Evolutionary conservation across 495 filamentous ascomycete genomes (phyloP).

Genomic region (Penicillium steckii): DNA sequence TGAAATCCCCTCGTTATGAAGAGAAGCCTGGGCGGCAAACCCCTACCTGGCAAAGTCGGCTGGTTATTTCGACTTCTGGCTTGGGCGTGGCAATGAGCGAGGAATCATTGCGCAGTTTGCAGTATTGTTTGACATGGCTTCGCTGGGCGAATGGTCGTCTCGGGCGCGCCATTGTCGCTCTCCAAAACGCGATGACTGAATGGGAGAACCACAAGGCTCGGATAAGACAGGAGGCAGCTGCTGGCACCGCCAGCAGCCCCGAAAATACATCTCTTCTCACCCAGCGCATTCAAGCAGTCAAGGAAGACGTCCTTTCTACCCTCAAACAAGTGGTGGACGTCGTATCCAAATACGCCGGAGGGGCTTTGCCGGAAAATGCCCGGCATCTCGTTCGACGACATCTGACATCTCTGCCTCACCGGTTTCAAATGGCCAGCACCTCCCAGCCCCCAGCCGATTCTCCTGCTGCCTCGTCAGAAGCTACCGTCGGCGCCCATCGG

Average conservation of each 20-base stretch:
- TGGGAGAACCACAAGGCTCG: slow-evolving; percentile 54
- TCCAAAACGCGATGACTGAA: slow-evolving; percentile 71
- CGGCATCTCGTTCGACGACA: slow-evolving; percentile 73
- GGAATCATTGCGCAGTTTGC: slow-evolving; percentile 71
- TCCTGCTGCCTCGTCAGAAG: slow-evolving; percentile 36
- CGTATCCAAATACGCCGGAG: slow-evolving; percentile 80
- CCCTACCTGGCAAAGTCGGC: slow-evolving; percentile 70
- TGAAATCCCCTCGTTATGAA: slow-evolving; percentile 69
- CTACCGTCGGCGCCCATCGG: slow-evolving; percentile 56
- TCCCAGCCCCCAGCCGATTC: slow-evolving; percentile 42
- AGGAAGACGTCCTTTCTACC: slow-evolving; percentile 70
- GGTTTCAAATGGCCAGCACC: slow-evolving; percentile 61
- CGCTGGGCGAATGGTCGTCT: slow-evolving; percentile 74
- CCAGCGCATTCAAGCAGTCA: slow-evolving; percentile 66
- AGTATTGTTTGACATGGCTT: slow-evolving; percentile 75
- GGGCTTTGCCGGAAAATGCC: slow-evolving; percentile 82
- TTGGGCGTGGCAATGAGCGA: slow-evolving; percentile 86
- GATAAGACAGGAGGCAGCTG: slow-evolving; percentile 19
- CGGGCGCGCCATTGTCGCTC: slow-evolving; percentile 61
- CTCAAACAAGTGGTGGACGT: slow-evolving; percentile 73
- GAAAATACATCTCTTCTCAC: slow-evolving; percentile 45
- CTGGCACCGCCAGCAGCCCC: slow-evolving; percentile 20
- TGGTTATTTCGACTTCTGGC: slow-evolving; percentile 81
- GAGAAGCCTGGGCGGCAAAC: slow-evolving; percentile 33
- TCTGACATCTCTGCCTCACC: slow-evolving; percentile 72